Evolutionary conservation across 2,329 filamentous ascomycete genomes (phyloP).

Genomic region (Hymenoscyphus scutula): DNA sequence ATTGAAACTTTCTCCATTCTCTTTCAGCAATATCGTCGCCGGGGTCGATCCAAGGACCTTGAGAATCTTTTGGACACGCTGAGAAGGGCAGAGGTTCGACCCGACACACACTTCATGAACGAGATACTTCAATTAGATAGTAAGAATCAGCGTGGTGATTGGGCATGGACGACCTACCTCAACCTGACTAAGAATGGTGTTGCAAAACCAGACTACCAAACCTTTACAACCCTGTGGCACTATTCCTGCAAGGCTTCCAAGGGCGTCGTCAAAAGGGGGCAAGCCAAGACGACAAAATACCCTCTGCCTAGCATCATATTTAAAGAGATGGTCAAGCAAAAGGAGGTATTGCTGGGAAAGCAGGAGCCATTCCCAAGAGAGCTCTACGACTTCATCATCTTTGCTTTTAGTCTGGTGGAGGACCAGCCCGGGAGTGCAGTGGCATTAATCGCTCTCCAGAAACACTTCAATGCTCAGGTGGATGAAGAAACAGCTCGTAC

Average conservation of each 20-base stretch:
- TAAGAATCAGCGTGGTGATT: conserved; percentile 20
- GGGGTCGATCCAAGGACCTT: conserved; percentile 56
- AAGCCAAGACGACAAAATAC: conserved; percentile 11
- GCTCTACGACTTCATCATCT: conserved; percentile 51
- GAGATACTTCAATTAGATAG: conserved; percentile 58
- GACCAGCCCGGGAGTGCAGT: conserved; percentile 50
- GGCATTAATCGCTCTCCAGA: conserved; percentile 45
- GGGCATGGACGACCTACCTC: conserved; percentile 31
- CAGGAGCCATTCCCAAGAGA: conserved; percentile 44
- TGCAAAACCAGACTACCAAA: conserved; percentile 32
- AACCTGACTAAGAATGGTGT: conserved; percentile 20
- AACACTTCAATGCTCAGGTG: conserved; percentile 45
- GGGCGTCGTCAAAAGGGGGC: conserved; percentile 7
- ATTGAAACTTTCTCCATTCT: conserved; percentile 77
- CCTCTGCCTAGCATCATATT: conserved; percentile 38
- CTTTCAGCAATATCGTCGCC: conserved; percentile 67
- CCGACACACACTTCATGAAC: conserved; percentile 76
- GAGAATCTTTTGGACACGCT: conserved; percentile 62
- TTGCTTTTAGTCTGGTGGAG: conserved; percentile 48
- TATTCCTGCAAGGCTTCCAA: conserved; percentile 25
- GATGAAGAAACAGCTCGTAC: conserved; percentile 46
- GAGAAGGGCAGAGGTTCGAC: conserved; percentile 59
- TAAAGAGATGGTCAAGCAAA: conserved; percentile 48
- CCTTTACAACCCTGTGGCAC: conserved; percentile 34
- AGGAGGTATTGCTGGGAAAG: conserved; percentile 30